Evolutionary conservation across 805 yeast species (phyloP), one percentile per base, ranked within the genome.

Genomic region (Komagataella populi): DNA sequence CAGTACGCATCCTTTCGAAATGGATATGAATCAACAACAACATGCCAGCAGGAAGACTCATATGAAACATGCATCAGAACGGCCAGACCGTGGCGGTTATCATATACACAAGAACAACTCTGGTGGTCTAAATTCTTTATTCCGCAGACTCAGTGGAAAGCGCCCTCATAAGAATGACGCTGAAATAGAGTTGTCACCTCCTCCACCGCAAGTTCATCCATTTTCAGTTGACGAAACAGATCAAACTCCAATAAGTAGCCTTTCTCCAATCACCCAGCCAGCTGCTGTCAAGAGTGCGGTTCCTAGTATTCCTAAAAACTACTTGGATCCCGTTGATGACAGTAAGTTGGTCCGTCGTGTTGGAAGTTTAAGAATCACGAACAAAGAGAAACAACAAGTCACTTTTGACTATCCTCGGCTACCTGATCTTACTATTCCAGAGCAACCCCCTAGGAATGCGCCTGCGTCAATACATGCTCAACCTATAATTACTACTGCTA

Each of bases 331-430:
- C 6, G 51, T 53, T 39, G 55, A 52, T 46, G 39, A 30, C 14
- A 30, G 39, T 30, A 63, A 61, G 51, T 53, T 62, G 47, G 75
- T 78, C 48, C 81, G 81, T 58, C 74, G 83, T 58, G 81, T 81
- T 55, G 81, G 78, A 7, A 75, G 81, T 59, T 71, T 78, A 76
- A 78, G 75, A 59, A 73, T 78, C n/a, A 78, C 83, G 1, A 74
- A 79, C 12, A 76, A 73, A 58, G 83, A 78, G 56, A 76, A 71
- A 54, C 71, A 66, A 49, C 70, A 64, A 49, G 44, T 58, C 39
- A 61, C 57, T n/a, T 30, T 36, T 4, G 43, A 46, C 6, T 53
- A 60, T 47, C 65, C 68, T 10, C 65, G 69, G 12, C 52, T 61
- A 46, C 64, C 67, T 8, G 14, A 48, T 24, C 52, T 53, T 23